Evolutionary conservation across 2,329 filamentous ascomycete genomes (phyloP).

Genomic region (Bipolaris bicolor): DNA sequence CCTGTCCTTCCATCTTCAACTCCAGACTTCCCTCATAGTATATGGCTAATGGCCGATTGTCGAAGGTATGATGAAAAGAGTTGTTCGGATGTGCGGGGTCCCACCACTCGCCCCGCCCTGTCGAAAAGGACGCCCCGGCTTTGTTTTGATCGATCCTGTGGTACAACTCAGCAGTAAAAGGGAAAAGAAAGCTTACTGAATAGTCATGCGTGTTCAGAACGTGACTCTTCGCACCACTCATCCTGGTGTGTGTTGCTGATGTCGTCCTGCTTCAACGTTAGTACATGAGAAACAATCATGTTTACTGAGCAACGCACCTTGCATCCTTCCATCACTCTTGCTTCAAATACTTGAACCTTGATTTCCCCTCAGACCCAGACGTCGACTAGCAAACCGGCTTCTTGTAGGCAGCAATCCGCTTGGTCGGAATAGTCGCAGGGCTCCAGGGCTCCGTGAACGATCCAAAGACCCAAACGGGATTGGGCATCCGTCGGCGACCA

Average conservation of each 20-base stretch:
- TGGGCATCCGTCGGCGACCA: not conserved
- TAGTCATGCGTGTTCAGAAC: not conserved
- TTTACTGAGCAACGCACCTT: not conserved
- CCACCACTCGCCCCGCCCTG: slow-evolving; percentile 23
- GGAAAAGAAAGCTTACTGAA: slow-evolving; percentile 1
- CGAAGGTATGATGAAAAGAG: not conserved
- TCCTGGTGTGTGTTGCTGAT: not conserved
- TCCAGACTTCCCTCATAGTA: not conserved
- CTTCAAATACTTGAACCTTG: not conserved
- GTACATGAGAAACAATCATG: not conserved
- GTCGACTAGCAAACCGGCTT: slow-evolving; percentile 1
- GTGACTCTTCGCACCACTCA: not conserved
- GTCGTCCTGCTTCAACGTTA: not conserved
- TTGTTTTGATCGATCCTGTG: slow-evolving; percentile 8
- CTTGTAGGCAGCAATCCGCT: slow-evolving; percentile 5
- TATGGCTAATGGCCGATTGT: not conserved
- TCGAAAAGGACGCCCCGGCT: slow-evolving; percentile 22
- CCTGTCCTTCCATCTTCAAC: not conserved
- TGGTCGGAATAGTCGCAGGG: slow-evolving; percentile 2
- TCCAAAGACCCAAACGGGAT: slow-evolving; percentile 15
- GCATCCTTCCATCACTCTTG: not conserved
- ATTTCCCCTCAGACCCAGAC: not conserved
- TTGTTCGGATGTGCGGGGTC: slow-evolving; percentile 13
- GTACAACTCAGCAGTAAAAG: not conserved
- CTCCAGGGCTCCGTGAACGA: slow-evolving; percentile 11